Evolutionary conservation across 2,329 filamentous ascomycete species (phyloP).

Genomic region (Acrodontium crateriforme): DNA sequence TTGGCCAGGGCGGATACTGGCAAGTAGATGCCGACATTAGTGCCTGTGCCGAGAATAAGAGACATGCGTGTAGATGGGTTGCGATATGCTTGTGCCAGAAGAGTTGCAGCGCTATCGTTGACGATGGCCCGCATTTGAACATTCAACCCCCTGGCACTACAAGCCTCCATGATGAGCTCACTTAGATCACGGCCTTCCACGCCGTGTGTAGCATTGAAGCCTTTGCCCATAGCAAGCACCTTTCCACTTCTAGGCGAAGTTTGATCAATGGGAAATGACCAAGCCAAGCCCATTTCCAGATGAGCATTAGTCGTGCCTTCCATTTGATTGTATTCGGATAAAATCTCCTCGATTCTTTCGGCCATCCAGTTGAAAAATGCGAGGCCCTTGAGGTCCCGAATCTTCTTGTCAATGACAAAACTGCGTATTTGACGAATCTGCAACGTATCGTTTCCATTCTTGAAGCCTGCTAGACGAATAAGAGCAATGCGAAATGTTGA

Average conservation of each 20-base stretch:
- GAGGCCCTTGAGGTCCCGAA: conserved; percentile 41
- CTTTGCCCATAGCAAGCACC: conserved; percentile 51
- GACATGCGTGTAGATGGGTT: conserved; percentile 48
- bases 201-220: conserved; percentile 46
- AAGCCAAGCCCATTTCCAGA: conserved; percentile 47
- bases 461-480: conserved; percentile 38
- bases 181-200: conserved; percentile 46
- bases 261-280: conserved; percentile 54
- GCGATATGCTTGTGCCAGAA: conserved; percentile 48
- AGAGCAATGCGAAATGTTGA: conserved; percentile 51
- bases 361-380: conserved; percentile 57
- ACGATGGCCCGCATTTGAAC: conserved; percentile 49
- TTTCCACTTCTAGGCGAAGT: conserved; percentile 45
- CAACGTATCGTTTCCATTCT: conserved; percentile 29
- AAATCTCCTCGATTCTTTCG: conserved; percentile 40
- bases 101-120: conserved; percentile 48
- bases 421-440: conserved; percentile 41
- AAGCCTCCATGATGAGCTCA: conserved; percentile 45
- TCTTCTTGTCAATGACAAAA: conserved; percentile 41
- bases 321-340: conserved; percentile 29
- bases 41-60: conserved; percentile 50
- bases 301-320: conserved; percentile 21
- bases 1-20: conserved; percentile 40
- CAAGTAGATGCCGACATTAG: conserved; percentile 50
- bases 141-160: conserved; percentile 38